These are phyloP conservation scores for Pythium folliculosum DNA, from an alignment of 352 stramenopile species.

Conservation along the genomic window DNA sequence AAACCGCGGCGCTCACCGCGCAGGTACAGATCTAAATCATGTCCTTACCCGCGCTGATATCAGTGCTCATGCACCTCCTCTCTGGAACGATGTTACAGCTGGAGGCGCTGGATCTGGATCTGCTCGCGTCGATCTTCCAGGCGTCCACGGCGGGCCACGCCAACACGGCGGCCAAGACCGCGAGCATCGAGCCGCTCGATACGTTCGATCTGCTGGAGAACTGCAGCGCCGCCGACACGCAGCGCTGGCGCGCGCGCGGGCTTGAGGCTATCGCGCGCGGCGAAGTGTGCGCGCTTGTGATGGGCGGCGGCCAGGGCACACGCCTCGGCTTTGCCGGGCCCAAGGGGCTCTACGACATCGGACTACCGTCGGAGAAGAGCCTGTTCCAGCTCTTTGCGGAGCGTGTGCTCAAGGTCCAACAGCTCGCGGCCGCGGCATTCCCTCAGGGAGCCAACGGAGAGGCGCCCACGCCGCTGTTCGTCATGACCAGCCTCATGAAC, in stretches of 20 bases:
- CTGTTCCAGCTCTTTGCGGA: slow-evolving; percentile 96
- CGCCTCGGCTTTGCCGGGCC: slow-evolving; percentile 95
- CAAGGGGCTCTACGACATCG: slow-evolving; percentile 95
- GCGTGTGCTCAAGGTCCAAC: slow-evolving; percentile 80
- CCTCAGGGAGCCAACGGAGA: not conserved
- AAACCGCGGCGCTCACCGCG: slow-evolving; percentile 43
- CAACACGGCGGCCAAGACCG: slow-evolving; percentile 21
- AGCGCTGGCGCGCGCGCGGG: slow-evolving; percentile 50
- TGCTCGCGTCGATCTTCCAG: slow-evolving; percentile 64
- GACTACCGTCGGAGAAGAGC: slow-evolving; percentile 89
- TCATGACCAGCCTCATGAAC: slow-evolving; percentile 98
- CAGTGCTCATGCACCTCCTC: too few relatives aligned
- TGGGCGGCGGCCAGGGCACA: slow-evolving; percentile 96
- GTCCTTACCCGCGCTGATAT: too few relatives aligned
- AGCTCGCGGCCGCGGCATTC: slow-evolving; percentile 18
- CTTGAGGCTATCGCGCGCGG: slow-evolving; percentile 82
- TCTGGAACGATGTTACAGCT: slow-evolving; percentile 35
- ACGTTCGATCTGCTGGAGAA: slow-evolving; percentile 61
- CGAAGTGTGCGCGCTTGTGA: slow-evolving; percentile 93
- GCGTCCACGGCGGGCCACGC: slow-evolving; percentile 29
- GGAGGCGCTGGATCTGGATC: slow-evolving; percentile 64
- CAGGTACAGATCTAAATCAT: slow-evolving; percentile 51
- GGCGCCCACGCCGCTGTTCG: slow-evolving; percentile 79
- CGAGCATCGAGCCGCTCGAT: slow-evolving; percentile 61
- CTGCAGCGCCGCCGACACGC: slow-evolving; percentile 43